Evolutionary conservation across 768 basidiomycete species (phyloP), one percentile per base, ranked within the genome.

Genomic region (Goffeauzyma gilvescens): DNA sequence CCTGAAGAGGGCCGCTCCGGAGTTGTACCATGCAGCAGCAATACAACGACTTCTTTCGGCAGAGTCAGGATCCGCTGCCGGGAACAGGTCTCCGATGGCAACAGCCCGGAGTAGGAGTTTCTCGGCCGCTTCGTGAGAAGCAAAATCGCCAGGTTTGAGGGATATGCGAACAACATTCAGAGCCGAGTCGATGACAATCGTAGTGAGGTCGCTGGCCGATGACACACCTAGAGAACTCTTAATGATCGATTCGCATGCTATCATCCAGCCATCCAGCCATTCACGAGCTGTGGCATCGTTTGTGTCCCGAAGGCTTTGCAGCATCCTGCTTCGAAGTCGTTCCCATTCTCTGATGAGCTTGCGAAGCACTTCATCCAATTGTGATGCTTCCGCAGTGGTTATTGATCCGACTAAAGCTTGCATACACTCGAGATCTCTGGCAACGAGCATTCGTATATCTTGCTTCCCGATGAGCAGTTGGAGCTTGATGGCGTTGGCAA

Each of bases 1-100:
- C 45, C 81, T 75, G 50, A 80, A 87, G 10, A 87, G 37, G 26
- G 44, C 44, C 5, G 50, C 56, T 5, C 50, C 66, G 28, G 51
- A 43, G 41, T 61, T 64, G 52, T 64, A 64, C 14, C 55, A 54
- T 0, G 54, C 44, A 0, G 50, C 50, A 2, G 64, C 51, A 22
- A 64, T 30, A 33, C 55, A 59, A 8, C 62, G 51, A 2, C 60
- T 27, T 31, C 57, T 57, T 24, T 65, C 60, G 24, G 53, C 49
- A 15, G 42, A 20, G 14, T 55, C 53, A 6, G 32, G 4, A 9
- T 6, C 13, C 21, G 22, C 17, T 21, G 37, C 24, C n/a, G 22
- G 27, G 26, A 7, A 32, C 5, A 18, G 8, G 28, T 18, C 13
- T 7, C 30, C 30, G 27, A 48, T 17, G 5, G 28, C 9, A 10